Evolutionary conservation across 2,329 filamentous ascomycete species (phyloP).

Genomic region (Trichophyton schoenleinii): DNA sequence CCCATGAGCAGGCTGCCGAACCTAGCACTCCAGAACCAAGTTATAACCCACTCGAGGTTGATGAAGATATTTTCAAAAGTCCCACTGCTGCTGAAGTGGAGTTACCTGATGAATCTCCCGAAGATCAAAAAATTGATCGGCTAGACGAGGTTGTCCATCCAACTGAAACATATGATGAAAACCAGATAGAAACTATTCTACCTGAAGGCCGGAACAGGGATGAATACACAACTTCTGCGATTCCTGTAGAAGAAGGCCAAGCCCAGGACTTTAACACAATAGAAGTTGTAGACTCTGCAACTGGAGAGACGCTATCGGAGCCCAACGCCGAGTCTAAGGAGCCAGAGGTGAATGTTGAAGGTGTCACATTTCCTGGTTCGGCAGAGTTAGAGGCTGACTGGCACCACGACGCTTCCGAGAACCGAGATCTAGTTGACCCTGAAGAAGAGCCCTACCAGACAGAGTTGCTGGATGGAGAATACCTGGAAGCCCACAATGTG

Average conservation of each 20-base stretch:
- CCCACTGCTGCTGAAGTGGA: slow-evolving; percentile 12
- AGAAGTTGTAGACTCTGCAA: not conserved
- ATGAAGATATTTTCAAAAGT: slow-evolving; percentile 24
- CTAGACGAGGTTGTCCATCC: not conserved
- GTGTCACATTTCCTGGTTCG: not conserved
- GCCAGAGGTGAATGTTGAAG: not conserved
- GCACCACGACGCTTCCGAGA: slow-evolving; percentile 1
- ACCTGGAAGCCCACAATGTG: slow-evolving; percentile 17
- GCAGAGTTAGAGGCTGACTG: not conserved
- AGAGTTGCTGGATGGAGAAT: slow-evolving; percentile 10
- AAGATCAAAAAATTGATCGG: not conserved
- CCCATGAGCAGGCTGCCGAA: not conserved
- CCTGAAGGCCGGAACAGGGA: not conserved
- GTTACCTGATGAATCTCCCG: not conserved
- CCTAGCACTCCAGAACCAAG: slow-evolving; percentile 15
- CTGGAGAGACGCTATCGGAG: not conserved
- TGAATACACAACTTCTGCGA: not conserved
- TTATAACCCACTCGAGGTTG: slow-evolving; percentile 23
- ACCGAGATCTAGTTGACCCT: not conserved
- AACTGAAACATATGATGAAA: not conserved
- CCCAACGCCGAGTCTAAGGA: no score
- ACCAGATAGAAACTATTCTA: not conserved
- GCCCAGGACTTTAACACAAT: not conserved
- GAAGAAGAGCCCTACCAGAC: slow-evolving; percentile 6
- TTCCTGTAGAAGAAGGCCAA: not conserved